phyloP scores from a whole-genome alignment of 2,329 filamentous ascomycete species.

The Aspergillus flavus region DNA sequence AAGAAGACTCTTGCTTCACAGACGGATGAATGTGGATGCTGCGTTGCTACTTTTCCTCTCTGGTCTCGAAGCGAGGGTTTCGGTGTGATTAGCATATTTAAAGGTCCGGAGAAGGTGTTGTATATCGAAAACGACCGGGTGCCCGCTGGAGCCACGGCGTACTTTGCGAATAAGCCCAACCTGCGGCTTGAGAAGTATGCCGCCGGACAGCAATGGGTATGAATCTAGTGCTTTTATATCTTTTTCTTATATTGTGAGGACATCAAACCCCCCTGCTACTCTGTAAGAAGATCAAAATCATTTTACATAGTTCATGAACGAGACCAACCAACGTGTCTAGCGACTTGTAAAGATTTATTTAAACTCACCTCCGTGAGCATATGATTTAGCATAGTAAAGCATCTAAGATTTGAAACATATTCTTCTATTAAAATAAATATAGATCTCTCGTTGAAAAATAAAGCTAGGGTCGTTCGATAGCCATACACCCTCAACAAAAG shows the following conservation, averaged over 20 bases:
- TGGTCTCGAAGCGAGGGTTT: conserved; percentile 10
- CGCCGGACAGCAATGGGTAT: not conserved
- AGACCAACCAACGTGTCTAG: no score
- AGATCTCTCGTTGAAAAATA: no score
- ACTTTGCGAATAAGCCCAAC: conserved; percentile 41
- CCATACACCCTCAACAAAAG: no score
- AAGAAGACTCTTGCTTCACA: conserved; percentile 3
- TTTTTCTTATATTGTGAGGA: not conserved
- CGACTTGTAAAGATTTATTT: no score
- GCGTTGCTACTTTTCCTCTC: conserved; percentile 3
- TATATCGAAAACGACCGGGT: conserved; percentile 13
- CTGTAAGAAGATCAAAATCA: no score
- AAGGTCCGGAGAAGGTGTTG: not conserved
- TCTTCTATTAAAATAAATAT: no score
- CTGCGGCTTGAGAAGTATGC: conserved; percentile 19
- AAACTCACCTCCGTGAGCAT: no score
- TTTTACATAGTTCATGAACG: no score
- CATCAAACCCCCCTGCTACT: no score
- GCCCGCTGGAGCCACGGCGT: conserved; percentile 1
- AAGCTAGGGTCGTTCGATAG: no score
- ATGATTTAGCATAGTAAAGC: no score
- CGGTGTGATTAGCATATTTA: conserved; percentile 8
- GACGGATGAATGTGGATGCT: not conserved
- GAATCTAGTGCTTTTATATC: fast-evolving
- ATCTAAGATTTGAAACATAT: no score